Evolutionary conservation across 31 red algal genomes (phyloP).

Genomic region (Porphyra umbilicalis): DNA sequence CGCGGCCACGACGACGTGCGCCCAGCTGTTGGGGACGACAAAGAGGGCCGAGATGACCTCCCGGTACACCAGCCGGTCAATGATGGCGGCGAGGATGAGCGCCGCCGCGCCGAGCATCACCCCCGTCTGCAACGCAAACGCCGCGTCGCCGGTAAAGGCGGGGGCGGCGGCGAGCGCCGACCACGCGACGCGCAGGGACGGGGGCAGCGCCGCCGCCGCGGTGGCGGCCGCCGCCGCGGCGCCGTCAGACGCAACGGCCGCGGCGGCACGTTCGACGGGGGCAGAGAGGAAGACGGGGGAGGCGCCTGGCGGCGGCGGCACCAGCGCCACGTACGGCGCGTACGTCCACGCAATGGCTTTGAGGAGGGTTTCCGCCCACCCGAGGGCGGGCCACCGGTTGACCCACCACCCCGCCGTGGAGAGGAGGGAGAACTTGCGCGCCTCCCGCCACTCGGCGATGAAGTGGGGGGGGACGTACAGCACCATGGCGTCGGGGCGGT

Average conservation of each 20-base stretch:
- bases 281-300: background rate
- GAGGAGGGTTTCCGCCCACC: constrained; percentile 79
- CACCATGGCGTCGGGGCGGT: no score
- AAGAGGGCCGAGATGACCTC: constrained; percentile 91
- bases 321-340: constrained; percentile 43
- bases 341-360: constrained; percentile 66
- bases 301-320: background rate
- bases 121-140: constrained; percentile 17
- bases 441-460: constrained; percentile 67
- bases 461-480: constrained; percentile 55
- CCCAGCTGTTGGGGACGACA: constrained; percentile 81
- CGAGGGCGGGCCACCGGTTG: constrained; percentile 77
- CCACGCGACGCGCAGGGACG: background rate
- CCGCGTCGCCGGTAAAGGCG: background rate
- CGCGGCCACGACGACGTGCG: constrained; percentile 50
- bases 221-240: background rate
- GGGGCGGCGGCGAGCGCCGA: background rate
- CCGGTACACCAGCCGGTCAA: constrained; percentile 84
- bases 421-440: constrained; percentile 42
- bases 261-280: background rate
- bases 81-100: constrained; percentile 45
- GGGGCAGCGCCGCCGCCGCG: background rate
- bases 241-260: background rate
- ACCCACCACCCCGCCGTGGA: constrained; percentile 79
- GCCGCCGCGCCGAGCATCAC: constrained; percentile 39